Base-by-base conservation (phyloP, 2,329 filamentous ascomycete genomes). In the Penicillium hesseltinei region DNA sequence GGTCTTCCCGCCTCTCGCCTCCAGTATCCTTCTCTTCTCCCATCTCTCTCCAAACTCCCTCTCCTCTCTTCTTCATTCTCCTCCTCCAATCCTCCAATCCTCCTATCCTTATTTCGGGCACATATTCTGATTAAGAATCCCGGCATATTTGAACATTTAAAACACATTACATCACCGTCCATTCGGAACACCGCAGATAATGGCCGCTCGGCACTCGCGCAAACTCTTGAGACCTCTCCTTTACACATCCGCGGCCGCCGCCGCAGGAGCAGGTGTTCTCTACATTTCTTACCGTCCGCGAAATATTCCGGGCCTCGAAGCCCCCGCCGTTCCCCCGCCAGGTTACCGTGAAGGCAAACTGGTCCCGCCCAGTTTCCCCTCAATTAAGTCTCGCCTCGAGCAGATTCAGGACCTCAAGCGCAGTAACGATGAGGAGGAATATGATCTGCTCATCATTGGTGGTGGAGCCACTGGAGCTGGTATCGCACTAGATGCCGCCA, bases 401-500 rank as follows among this genome's bases (percentile, higher is more conserved):
- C 80, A 83, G 64, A 82, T 84, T 42, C 70, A 75, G 52, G 81
- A 82, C 58, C 64, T 84, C 51, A 80, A 78, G 67, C 72, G 75
- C 53, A 81, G 80, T 52, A 50, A 65, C 40, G 62, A 60, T 7
- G 62, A 70, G 21, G 82, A 87, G 43, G 81, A 84, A 51, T 93
- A 92, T 68, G 90, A 93, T 71, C 79, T 94, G 40, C 79, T 93
- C 62, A 80, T 94, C 66, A 90, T 93, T 66, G 90, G 90, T 56
- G 89, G 86, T 62, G 90, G 90, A 62, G 90, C 90, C 15, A 93
- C 90, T 2, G 90, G 90, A 15, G 83, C 89, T 6, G 90, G 90
- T 25, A 91, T 94, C 66, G 90, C 90, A 13, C 82, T 94, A 45
- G 90, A 94, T 74, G 90, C 90, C 36, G 88, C 86, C 23, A 92